Evolutionary conservation across 257 asterid genomes (phyloP).

Genomic region (Coffea canephora): DNA sequence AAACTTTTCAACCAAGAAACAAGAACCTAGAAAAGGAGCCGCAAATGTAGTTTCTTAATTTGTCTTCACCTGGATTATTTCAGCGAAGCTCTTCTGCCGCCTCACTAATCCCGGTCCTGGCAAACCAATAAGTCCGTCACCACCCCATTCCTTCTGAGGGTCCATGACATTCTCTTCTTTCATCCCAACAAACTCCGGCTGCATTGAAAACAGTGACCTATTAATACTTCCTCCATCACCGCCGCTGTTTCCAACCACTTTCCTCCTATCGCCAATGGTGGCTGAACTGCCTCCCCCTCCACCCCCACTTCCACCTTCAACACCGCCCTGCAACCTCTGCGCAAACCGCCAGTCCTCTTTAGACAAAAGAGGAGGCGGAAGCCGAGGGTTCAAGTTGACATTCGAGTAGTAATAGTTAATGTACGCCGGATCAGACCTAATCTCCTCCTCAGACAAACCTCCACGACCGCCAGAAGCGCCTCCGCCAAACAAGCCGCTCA

Average conservation of each 20-base stretch:
- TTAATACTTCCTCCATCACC: slow-evolving; percentile 22
- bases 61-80: slow-evolving; percentile 56
- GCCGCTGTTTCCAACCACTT: slow-evolving; percentile 21
- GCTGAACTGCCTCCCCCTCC: slow-evolving; percentile 24
- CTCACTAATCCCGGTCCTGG: slow-evolving; percentile 49
- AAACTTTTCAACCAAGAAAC: slow-evolving; percentile 4
- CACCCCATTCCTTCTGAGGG: slow-evolving; percentile 51
- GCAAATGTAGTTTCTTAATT: neutral
- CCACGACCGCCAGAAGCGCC: slow-evolving; percentile 7
- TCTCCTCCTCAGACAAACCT: slow-evolving; percentile 45
- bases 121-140: slow-evolving; percentile 59
- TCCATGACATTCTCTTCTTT: slow-evolving; percentile 37
- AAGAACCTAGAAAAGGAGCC: neutral
- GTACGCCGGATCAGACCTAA: slow-evolving; percentile 77
- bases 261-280: slow-evolving; percentile 56
- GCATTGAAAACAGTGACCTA: slow-evolving; percentile 48
- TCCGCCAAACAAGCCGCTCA: slow-evolving; percentile 33
- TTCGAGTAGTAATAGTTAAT: slow-evolving; percentile 56
- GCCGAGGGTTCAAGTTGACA: slow-evolving; percentile 67
- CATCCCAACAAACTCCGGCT: slow-evolving; percentile 41
- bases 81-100: slow-evolving; percentile 55
- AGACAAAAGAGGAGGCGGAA: slow-evolving; percentile 52
- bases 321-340: slow-evolving; percentile 41
- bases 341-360: slow-evolving; percentile 51
- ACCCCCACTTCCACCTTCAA: slow-evolving; percentile 21